Conservation (phyloP, 345 rosid genomes). For the Rhodamnia rubescens region DNA sequence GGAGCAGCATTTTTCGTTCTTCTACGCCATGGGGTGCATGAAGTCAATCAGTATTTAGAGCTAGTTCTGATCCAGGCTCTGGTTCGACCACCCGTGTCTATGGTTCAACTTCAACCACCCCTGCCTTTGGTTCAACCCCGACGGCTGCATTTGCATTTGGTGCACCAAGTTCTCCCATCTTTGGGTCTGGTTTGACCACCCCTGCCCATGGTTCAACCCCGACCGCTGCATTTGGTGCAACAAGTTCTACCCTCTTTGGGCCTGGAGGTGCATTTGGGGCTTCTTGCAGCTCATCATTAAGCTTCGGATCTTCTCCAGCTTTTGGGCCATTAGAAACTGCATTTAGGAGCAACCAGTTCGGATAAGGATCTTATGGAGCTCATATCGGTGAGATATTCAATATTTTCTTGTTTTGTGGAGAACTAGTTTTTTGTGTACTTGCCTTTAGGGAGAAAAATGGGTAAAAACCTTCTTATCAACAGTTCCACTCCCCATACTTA, state of each 20-base stretch:
- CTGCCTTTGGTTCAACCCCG: not conserved
- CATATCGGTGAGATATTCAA: conserved; percentile 38
- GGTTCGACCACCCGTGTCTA: not conserved
- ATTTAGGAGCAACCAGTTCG: conserved; percentile 69
- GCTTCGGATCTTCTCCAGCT: conserved; percentile 5
- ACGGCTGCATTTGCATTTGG: too few species aligned
- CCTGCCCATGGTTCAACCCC: conserved; percentile 30
- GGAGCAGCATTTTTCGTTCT: conserved; percentile 41
- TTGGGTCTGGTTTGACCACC: not conserved
- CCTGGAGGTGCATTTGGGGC: conserved; percentile 32
- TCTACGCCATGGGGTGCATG: conserved; percentile 53
- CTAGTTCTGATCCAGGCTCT: conserved; percentile 48
- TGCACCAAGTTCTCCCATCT: too few species aligned
- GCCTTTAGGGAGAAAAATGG: not conserved
- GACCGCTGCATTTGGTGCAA: conserved; percentile 40
- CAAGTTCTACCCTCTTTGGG: conserved; percentile 32
- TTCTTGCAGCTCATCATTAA: conserved; percentile 6
- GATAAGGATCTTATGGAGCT: conserved; percentile 41
- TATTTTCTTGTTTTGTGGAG: not conserved
- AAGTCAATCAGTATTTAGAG: conserved; percentile 43
- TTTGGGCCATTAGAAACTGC: conserved; percentile 41
- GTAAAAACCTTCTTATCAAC: not conserved
- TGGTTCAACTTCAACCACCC: too few species aligned
- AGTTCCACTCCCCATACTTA: not conserved
- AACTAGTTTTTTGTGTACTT: not conserved